A percentile compares a stretch with the other conserved stretches of the same genome.
Evolutionary conservation across 495 filamentous ascomycete genomes (phyloP).

Genomic region (Aspergillus panamensis): DNA sequence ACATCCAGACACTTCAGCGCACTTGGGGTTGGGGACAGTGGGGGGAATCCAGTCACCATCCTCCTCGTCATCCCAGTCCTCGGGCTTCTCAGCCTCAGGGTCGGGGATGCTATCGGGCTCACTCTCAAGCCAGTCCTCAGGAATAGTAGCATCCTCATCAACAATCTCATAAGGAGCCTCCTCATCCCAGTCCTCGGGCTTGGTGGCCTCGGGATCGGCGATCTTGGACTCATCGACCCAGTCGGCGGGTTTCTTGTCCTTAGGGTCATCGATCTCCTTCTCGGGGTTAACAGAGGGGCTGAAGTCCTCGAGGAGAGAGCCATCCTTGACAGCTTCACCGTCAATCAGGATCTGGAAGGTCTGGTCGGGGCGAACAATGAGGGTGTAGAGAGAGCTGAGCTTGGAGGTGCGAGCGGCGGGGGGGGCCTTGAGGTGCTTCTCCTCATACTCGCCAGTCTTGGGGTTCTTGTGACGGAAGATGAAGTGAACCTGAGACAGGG

Average conservation of each 20-base stretch:
- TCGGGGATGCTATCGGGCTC: slow-evolving; percentile 84
- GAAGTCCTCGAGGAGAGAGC: slow-evolving; percentile 94
- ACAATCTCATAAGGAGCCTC: slow-evolving; percentile 93
- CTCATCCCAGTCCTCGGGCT: slow-evolving; percentile 99
- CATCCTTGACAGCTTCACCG: slow-evolving; percentile 77
- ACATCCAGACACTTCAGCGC: slow-evolving; percentile 87
- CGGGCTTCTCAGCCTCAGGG: slow-evolving; percentile 96
- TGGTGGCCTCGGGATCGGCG: slow-evolving; percentile 85
- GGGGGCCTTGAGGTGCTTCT: slow-evolving; percentile 92
- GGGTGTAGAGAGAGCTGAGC: slow-evolving; percentile 88
- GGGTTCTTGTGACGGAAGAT: slow-evolving; percentile 99
- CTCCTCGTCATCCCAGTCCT: slow-evolving; percentile 99
- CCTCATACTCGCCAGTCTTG: slow-evolving; percentile 99
- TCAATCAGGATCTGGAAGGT: slow-evolving; percentile 88
- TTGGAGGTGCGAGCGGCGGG: slow-evolving; percentile 85
- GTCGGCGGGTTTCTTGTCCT: slow-evolving; percentile 90
- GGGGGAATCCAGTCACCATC: slow-evolving; percentile 98
- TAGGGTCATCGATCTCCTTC: slow-evolving; percentile 94
- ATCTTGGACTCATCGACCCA: slow-evolving; percentile 95
- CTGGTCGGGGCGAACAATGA: slow-evolving; percentile 94
- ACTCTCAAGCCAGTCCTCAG: slow-evolving; percentile 94
- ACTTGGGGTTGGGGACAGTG: slow-evolving; percentile 94
- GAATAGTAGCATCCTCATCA: slow-evolving; percentile 87
- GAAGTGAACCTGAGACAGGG: slow-evolving; percentile 72
- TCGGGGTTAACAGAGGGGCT: slow-evolving; percentile 86